These are phyloP conservation scores for Capronia epimyces DNA, from an alignment of 2,329 filamentous ascomycete species.

Conservation along the genomic window DNA sequence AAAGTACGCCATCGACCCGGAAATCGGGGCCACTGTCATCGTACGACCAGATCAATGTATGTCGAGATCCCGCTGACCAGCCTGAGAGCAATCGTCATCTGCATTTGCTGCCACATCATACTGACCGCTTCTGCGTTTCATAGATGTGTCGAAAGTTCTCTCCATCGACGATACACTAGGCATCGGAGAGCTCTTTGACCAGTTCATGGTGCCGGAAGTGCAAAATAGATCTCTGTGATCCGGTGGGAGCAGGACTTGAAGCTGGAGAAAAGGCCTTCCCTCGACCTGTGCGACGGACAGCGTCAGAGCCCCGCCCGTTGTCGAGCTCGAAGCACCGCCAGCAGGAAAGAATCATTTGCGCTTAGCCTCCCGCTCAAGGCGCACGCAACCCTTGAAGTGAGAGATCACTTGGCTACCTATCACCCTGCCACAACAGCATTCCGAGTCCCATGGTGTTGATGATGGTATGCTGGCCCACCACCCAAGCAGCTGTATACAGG, in stretches of 20 bases:
- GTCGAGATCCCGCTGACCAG: constrained; percentile 26
- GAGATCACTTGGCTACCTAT: no score
- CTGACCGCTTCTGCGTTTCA: not conserved
- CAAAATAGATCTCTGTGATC: constrained; percentile 3
- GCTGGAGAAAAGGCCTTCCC: not conserved
- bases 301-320: no score
- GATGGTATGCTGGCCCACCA: constrained; percentile 69
- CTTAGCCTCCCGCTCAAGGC: no score
- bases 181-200: constrained; percentile 36
- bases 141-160: constrained; percentile 40
- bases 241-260: not conserved
- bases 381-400: no score
- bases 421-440: constrained; percentile 3
- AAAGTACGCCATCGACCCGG: constrained; percentile 48
- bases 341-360: not conserved
- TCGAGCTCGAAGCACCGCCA: no score
- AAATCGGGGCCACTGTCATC: constrained; percentile 47
- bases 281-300: no score
- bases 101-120: not conserved
- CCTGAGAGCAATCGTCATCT: not conserved
- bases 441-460: constrained; percentile 60
- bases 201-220: constrained; percentile 28
- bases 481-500: constrained; percentile 87
- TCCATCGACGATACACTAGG: constrained; percentile 32
- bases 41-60: constrained; percentile 59